phyloP scores from a whole-genome alignment of 768 basidiomycete species.

The Trametopsis cervina region DNA sequence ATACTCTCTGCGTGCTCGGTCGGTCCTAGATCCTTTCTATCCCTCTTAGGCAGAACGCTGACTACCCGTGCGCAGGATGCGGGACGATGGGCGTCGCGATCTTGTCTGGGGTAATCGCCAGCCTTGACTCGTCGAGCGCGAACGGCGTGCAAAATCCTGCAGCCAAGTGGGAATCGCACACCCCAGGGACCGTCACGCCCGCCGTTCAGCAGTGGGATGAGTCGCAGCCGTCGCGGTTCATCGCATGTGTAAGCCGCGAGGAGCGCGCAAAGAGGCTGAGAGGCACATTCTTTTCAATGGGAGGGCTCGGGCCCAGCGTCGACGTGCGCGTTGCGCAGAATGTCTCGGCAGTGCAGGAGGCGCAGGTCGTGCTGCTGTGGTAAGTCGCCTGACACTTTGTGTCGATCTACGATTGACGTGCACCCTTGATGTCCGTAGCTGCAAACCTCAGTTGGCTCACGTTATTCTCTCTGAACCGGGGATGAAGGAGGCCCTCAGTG shows the following conservation, averaged over 20 bases:
- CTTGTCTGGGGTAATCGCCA: constrained; percentile 85
- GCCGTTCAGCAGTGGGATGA: constrained; percentile 42
- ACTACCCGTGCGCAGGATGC: constrained; percentile 73
- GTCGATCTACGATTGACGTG: no score
- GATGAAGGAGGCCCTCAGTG: constrained; percentile 75
- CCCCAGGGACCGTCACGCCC: constrained; percentile 71
- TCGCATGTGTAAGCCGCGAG: constrained; percentile 80
- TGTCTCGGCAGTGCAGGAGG: constrained; percentile 56
- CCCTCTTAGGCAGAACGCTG: constrained; percentile 12
- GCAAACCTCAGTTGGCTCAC: constrained; percentile 87
- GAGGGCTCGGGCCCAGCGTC: constrained; percentile 56
- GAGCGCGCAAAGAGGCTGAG: constrained; percentile 67
- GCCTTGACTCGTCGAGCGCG: constrained; percentile 62
- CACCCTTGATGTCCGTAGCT: constrained; percentile 58
- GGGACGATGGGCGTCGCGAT: constrained; percentile 98
- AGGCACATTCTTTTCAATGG: constrained; percentile 50
- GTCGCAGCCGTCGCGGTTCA: constrained; percentile 71
- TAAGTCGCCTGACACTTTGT: constrained; percentile 32
- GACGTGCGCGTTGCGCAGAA: constrained; percentile 69
- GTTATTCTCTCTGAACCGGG: constrained; percentile 67
- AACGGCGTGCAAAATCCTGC: constrained; percentile 20
- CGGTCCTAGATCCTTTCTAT: constrained; percentile 11
- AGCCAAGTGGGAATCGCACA: constrained; percentile 62
- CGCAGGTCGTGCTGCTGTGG: constrained; percentile 89
- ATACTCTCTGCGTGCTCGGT: constrained; percentile 88